These are phyloP conservation scores for Suillus plorans DNA, from an alignment of 768 basidiomycete species.

Conservation along the genomic window DNA sequence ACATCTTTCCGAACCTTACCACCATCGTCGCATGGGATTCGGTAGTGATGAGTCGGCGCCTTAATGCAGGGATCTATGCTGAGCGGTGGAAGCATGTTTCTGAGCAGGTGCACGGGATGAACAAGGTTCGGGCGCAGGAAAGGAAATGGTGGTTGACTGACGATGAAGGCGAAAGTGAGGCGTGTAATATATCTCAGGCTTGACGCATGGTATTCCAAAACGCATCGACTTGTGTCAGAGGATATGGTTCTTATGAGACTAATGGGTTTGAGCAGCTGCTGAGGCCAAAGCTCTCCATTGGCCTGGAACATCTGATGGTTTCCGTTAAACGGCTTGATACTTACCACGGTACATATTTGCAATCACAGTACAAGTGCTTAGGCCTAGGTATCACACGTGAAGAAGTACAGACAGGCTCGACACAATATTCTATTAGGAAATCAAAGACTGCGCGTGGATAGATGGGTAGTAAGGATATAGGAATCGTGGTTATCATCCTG, in stretches of 20 bases:
- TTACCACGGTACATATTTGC: background rate
- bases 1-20: constrained; percentile 6
- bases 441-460: background rate
- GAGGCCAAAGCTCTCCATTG: background rate
- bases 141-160: constrained; percentile 5
- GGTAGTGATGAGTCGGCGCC: background rate
- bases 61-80: background rate
- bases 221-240: background rate
- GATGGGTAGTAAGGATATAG: background rate
- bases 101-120: constrained; percentile 4
- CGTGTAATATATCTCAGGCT: background rate
- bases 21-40: constrained; percentile 1
- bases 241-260: background rate
- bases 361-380: background rate
- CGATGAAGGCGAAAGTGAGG: background rate
- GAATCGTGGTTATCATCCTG: background rate
- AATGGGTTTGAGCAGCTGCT: background rate
- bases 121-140: constrained; percentile 7
- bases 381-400: background rate
- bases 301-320: background rate
- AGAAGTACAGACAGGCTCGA: background rate
- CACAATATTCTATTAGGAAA: background rate
- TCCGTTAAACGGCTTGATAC: background rate
- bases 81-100: constrained; percentile 4
- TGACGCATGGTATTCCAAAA: background rate